These are phyloP conservation scores for Adansonia rubrostipa DNA, from an alignment of 441 rosid genomes.

Conservation along the genomic window DNA sequence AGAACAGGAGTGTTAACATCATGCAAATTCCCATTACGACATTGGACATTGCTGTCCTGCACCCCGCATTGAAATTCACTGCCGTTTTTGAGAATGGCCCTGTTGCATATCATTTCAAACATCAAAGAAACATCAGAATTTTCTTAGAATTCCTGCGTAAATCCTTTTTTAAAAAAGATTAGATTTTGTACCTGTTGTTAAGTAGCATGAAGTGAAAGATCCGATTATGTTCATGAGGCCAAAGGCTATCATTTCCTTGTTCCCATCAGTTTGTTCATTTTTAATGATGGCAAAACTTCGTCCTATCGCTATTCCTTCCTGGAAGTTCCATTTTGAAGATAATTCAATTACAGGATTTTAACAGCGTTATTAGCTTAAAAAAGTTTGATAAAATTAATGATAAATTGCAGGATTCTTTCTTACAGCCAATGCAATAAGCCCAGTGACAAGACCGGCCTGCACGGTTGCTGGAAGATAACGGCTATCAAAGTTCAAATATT, in stretches of 20 bases:
- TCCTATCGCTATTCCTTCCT: slow-evolving; percentile 95
- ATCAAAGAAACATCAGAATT: not conserved
- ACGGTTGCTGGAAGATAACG: slow-evolving; percentile 52
- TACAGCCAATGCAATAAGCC: slow-evolving; percentile 75
- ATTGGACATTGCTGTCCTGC: slow-evolving; percentile 72
- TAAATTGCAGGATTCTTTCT: slow-evolving; percentile 21
- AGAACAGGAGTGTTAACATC: slow-evolving; percentile 73
- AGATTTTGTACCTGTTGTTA: slow-evolving; percentile 57
- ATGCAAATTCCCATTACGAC: slow-evolving; percentile 75
- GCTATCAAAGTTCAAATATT: slow-evolving; percentile 55
- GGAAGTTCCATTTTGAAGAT: slow-evolving; percentile 25
- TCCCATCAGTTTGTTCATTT: slow-evolving; percentile 85
- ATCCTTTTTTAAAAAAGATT: too few relatives aligned
- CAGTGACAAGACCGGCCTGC: slow-evolving; percentile 76
- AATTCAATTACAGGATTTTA: not conserved
- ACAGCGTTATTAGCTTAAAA: not conserved
- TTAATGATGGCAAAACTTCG: slow-evolving; percentile 77
- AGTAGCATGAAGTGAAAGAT: slow-evolving; percentile 83
- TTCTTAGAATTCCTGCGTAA: not conserved
- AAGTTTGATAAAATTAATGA: not conserved
- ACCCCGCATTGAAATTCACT: slow-evolving; percentile 80
- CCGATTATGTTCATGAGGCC: slow-evolving; percentile 88
- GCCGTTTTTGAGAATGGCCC: slow-evolving; percentile 95
- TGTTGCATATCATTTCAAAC: slow-evolving; percentile 27
- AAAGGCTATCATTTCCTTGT: slow-evolving; percentile 88